These are phyloP conservation scores for Chaetothyriales sp. DNA, from an alignment of 2,329 filamentous ascomycete species.

Conservation along the genomic window DNA sequence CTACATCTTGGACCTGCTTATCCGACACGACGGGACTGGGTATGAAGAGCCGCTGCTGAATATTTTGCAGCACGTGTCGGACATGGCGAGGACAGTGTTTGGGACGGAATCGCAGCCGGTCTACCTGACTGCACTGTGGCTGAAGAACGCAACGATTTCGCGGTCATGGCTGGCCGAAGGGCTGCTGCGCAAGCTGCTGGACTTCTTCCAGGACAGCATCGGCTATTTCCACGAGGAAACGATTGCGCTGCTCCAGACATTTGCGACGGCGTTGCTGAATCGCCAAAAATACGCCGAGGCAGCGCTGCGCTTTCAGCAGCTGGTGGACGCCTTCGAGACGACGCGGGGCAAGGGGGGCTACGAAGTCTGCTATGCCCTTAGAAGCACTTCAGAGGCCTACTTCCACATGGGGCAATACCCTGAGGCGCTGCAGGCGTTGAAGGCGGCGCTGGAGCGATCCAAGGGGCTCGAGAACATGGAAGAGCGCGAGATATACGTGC, in stretches of 20 bases:
- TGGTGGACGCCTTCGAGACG: slow-evolving; percentile 17
- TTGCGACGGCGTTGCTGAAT: slow-evolving; percentile 16
- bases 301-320: slow-evolving; percentile 16
- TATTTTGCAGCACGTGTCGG: slow-evolving; percentile 14
- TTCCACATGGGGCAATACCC: slow-evolving; percentile 15
- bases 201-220: slow-evolving; percentile 19
- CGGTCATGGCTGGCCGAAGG: slow-evolving; percentile 15
- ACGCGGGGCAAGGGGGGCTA: slow-evolving; percentile 14
- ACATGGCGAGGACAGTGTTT: slow-evolving; percentile 14
- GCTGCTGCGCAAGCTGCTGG: slow-evolving; percentile 13
- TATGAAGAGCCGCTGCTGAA: slow-evolving; percentile 17
- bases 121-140: slow-evolving; percentile 13
- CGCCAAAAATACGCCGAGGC: slow-evolving; percentile 15
- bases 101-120: slow-evolving; percentile 14
- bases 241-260: slow-evolving; percentile 17
- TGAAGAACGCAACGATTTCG: slow-evolving; percentile 10
- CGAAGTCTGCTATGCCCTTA: slow-evolving; percentile 16
- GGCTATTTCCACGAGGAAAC: slow-evolving; percentile 18
- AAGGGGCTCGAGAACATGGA: slow-evolving; percentile 10
- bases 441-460: slow-evolving; percentile 14
- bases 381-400: slow-evolving; percentile 17
- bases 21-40: slow-evolving; percentile 16
- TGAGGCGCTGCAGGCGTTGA: slow-evolving; percentile 13
- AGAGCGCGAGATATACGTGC: slow-evolving; percentile 18
- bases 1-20: slow-evolving; percentile 18